These are phyloP conservation scores for Phytomonas sp. DNA, from an alignment of 208 protist species.

Conservation along the genomic window DNA sequence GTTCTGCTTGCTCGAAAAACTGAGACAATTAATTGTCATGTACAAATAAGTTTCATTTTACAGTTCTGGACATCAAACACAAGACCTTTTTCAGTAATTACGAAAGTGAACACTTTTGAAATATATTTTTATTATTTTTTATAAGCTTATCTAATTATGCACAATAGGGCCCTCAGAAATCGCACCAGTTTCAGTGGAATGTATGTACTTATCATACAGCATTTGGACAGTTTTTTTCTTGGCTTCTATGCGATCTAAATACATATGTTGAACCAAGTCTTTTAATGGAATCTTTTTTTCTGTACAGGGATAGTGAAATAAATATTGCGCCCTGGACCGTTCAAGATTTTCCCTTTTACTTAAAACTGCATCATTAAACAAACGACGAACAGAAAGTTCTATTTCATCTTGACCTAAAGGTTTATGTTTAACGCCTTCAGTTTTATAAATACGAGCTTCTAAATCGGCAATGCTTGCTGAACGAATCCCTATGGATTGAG, in stretches of 20 bases:
- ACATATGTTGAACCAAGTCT: conserved; percentile 71
- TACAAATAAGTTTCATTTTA: background rate
- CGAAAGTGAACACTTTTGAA: background rate
- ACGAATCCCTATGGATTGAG: conserved; percentile 19
- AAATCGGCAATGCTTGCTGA: background rate
- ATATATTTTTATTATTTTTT: background rate
- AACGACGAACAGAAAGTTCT: conserved; percentile 31
- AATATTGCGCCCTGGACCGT: conserved; percentile 26
- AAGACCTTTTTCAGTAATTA: background rate
- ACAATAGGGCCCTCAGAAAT: background rate
- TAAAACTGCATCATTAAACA: conserved; percentile 41
- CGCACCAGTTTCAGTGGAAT: conserved; percentile 46
- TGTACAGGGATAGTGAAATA: conserved; percentile 13
- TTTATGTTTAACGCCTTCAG: no score
- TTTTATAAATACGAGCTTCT: no score
- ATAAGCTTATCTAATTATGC: background rate
- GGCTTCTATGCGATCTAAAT: conserved; percentile 41
- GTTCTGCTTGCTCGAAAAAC: no score
- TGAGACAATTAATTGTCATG: background rate
- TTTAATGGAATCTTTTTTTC: conserved; percentile 31
- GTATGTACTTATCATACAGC: conserved; percentile 66
- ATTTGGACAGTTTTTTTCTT: conserved; percentile 63
- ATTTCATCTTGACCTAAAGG: conserved; percentile 23
- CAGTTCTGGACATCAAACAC: background rate
- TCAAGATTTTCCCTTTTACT: conserved; percentile 23